phyloP scores from a whole-genome alignment of 1,139 yeast genomes.

The Casaregolazyma lundiana region DNA sequence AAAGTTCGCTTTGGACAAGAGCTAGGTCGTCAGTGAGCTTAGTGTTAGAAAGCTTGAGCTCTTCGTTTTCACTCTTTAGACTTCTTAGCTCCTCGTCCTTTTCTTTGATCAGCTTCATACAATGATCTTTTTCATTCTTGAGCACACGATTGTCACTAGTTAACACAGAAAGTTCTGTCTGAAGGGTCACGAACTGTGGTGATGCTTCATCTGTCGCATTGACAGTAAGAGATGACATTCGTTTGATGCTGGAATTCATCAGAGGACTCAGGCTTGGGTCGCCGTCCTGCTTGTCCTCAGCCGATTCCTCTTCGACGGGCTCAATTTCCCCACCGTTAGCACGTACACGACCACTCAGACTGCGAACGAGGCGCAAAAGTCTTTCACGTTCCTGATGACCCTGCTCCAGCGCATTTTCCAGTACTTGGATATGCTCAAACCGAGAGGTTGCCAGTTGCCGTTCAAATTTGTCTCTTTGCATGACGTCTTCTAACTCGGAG shows the following conservation, averaged over 20 bases:
- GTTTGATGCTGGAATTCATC: background rate
- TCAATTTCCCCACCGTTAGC: slow-evolving; percentile 16
- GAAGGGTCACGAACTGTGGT: slow-evolving; percentile 13
- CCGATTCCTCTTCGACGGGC: slow-evolving; percentile 4
- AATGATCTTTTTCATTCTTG: slow-evolving; percentile 22
- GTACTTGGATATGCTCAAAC: slow-evolving; percentile 23
- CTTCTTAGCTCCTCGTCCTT: slow-evolving; percentile 20
- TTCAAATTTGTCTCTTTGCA: slow-evolving; percentile 27
- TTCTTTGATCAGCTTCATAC: slow-evolving; percentile 17
- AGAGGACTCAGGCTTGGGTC: background rate
- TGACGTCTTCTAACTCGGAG: slow-evolving; percentile 29
- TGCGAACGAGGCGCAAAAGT: background rate
- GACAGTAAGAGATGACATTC: background rate
- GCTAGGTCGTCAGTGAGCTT: slow-evolving; percentile 17
- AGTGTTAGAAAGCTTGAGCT: slow-evolving; percentile 18
- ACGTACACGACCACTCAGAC: slow-evolving; percentile 14
- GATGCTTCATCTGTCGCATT: background rate
- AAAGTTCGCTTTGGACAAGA: slow-evolving; percentile 16
- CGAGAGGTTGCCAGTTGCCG: slow-evolving; percentile 23
- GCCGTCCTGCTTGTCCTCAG: slow-evolving; percentile 4
- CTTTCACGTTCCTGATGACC: slow-evolving; percentile 20
- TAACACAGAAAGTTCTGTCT: slow-evolving; percentile 24
- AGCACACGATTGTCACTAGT: slow-evolving; percentile 22
- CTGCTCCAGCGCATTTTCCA: slow-evolving; percentile 23
- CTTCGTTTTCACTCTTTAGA: slow-evolving; percentile 17